Evolutionary conservation across 2,329 filamentous ascomycete genomes (phyloP).

Genomic region (Aspergillus pseudoviridinutans): DNA sequence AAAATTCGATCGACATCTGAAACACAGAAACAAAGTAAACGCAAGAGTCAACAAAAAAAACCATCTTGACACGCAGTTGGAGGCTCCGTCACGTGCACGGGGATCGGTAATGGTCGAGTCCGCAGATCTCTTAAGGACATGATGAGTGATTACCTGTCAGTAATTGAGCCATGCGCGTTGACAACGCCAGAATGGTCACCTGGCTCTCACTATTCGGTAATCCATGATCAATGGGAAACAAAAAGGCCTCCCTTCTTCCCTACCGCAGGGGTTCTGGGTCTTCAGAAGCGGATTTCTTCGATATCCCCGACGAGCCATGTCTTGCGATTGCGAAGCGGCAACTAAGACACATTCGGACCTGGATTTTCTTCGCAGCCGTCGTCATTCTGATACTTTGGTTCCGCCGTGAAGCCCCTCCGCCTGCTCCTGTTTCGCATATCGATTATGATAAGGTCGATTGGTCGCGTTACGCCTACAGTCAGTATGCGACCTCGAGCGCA

Average conservation of each 20-base stretch:
- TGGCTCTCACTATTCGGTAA: neutral
- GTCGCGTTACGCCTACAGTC: conserved; percentile 42
- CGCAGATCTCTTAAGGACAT: neutral
- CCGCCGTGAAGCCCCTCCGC: conserved; percentile 16
- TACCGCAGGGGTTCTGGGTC: conserved; percentile 27
- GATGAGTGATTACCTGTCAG: neutral
- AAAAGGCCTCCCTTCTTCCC: conserved; percentile 14
- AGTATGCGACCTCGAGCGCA: conserved; percentile 39
- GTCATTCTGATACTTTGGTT: conserved; percentile 24
- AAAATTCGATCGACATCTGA: neutral
- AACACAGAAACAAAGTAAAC: neutral
- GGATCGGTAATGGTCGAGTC: neutral
- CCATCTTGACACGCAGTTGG: neutral
- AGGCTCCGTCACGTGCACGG: neutral
- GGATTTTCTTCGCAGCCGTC: conserved; percentile 22
- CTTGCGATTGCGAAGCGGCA: conserved; percentile 28
- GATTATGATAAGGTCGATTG: conserved; percentile 36
- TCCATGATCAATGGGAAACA: conserved; percentile 6
- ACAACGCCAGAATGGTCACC: conserved; percentile 3
- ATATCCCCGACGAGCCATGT: conserved; percentile 31
- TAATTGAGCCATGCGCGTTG: neutral
- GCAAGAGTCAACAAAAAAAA: neutral
- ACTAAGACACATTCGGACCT: conserved; percentile 29
- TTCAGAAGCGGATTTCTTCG: conserved; percentile 34
- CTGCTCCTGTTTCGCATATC: conserved; percentile 21